These are phyloP conservation scores for Hypsizygus marmoreus DNA, from an alignment of 768 basidiomycete genomes.

Conservation along the genomic window DNA sequence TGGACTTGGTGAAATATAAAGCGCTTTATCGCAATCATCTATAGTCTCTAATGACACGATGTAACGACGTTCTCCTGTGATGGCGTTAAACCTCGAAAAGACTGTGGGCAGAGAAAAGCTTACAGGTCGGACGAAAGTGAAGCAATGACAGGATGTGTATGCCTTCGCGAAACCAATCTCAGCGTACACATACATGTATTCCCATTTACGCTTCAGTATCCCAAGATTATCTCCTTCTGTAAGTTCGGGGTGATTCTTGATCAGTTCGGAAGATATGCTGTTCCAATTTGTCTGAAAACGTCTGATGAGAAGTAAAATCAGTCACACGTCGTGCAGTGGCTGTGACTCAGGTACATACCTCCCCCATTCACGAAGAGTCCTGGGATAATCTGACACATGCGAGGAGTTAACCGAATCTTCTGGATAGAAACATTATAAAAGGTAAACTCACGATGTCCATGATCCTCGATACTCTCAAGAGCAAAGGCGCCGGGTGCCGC, in stretches of 20 bases:
- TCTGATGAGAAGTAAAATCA: constrained; percentile 1
- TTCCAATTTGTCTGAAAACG: constrained; percentile 15
- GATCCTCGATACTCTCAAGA: constrained; percentile 22
- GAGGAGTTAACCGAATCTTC: background rate
- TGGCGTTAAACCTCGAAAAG: background rate
- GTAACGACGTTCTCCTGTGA: background rate
- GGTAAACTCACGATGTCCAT: constrained; percentile 17
- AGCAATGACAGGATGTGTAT: constrained; percentile 11
- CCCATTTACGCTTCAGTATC: constrained; percentile 43
- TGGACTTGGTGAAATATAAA: no score
- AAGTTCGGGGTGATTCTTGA: constrained; percentile 14
- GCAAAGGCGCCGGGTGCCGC: constrained; percentile 21
- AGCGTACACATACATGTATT: constrained; percentile 22
- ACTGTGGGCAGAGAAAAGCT: background rate
- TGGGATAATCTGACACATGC: constrained; percentile 20
- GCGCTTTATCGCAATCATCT: no score
- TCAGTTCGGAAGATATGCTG: constrained; percentile 1
- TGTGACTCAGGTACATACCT: constrained; percentile 25
- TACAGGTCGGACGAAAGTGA: constrained; percentile 14
- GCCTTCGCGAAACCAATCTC: constrained; percentile 20
- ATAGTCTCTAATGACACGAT: background rate
- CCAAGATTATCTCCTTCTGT: constrained; percentile 23
- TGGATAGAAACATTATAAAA: background rate
- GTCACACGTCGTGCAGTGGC: background rate
- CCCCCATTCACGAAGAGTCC: constrained; percentile 29